Base-by-base conservation (phyloP, 768 basidiomycete genomes). In the Suillus variegatus region DNA sequence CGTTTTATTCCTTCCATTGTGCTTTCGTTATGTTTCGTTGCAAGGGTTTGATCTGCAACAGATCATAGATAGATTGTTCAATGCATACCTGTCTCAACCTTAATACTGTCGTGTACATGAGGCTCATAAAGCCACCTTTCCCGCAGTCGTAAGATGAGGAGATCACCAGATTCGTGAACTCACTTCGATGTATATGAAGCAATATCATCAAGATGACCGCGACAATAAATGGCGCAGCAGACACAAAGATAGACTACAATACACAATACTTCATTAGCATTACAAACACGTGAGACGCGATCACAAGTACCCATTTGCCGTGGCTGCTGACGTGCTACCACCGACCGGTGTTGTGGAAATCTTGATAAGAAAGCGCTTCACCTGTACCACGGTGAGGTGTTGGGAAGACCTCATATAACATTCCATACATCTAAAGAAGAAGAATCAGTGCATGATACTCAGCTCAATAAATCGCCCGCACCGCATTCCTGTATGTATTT, bases 361-460 rank as follows among this genome's bases (percentile, higher is more conserved):
- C 66, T 83, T 83, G 71, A 84, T 82, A 46, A 84, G 75, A 36
- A 67, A 80, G 80, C 5, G 84, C 85, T 62, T 85, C 82, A 12
- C 84, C 85, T 0, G 85, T 85, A 4, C 86, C 86, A 40, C 86
- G 80, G 67, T 85, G 84, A 4, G 84, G 82, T 0, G 84, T 82
- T 0, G 86, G 84, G 76, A 88, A 87, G 22, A 85, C 83, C 70
- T 87, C 85, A 62, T 82, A 87, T 14, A 86, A 75, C 10, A 85
- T 79, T 12, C 83, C 85, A 65, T 85, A 85, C 82, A 84, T 82
- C 80, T 75, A 44, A 28, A 60, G 18, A 18, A 13, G 63, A 54
- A 67, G n/a, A 55, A 47, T 61, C 20, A 63, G 25, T 63, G 7
- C 60, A 49, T 32, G 43, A n/a, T 35, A 25, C 32, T 49, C 16